Evolutionary conservation across 345 rosid species (phyloP).

Genomic region (Reutealis trisperma): DNA sequence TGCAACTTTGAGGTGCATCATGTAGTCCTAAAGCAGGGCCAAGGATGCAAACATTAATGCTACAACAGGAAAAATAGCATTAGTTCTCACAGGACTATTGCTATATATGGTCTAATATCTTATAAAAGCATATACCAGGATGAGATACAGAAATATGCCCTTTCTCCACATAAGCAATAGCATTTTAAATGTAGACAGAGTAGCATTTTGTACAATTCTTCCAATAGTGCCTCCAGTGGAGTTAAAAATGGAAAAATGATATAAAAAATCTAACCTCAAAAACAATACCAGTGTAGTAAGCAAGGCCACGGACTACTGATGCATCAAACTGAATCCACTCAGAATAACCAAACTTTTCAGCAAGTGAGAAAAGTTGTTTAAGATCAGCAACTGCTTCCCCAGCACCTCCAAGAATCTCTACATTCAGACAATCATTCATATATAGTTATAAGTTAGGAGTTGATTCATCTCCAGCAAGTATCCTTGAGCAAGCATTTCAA

Average conservation of each 20-base stretch:
- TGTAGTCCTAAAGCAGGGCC: no score
- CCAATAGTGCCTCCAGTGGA: neutral
- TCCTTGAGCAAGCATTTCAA: neutral
- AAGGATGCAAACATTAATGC: no score
- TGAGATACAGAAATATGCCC: neutral
- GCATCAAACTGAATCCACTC: conserved; percentile 99
- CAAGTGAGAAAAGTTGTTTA: conserved; percentile 75
- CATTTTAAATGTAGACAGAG: no score
- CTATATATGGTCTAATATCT: neutral
- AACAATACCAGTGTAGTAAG: conserved; percentile 95
- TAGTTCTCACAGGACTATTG: neutral
- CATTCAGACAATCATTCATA: conserved; percentile 22
- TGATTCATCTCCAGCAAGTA: neutral
- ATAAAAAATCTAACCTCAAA: conserved; percentile 72
- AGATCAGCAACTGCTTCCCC: conserved; percentile 90
- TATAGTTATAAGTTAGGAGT: conserved; percentile 9
- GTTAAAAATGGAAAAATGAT: neutral
- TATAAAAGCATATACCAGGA: neutral
- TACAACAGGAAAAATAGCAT: neutral
- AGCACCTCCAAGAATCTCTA: conserved; percentile 71
- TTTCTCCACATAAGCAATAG: neutral
- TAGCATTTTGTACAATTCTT: neutral
- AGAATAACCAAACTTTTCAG: conserved; percentile 84
- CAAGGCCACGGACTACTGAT: conserved; percentile 93
- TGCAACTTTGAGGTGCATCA: no score